phyloP scores from a whole-genome alignment of 805 yeast genomes.

The Candida methanosorbosa region DNA sequence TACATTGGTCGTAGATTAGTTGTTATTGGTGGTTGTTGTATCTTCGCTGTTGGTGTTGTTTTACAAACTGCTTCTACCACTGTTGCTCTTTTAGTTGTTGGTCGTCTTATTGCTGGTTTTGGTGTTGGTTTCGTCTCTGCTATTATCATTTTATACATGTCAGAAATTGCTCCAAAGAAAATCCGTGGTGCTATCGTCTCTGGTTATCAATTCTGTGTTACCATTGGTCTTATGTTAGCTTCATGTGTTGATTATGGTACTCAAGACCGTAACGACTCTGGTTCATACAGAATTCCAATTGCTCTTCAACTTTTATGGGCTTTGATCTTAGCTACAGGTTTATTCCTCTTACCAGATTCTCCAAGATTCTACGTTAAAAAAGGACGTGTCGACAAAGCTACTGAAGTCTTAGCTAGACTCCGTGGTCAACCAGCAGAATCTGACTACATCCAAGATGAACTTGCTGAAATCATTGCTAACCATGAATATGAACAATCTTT shows the following conservation, averaged over 20 bases:
- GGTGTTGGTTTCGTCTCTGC: conserved; percentile 76
- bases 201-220: conserved; percentile 55
- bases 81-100: conserved; percentile 31
- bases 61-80: conserved; percentile 39
- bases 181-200: conserved; percentile 73
- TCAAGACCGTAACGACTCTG: conserved; percentile 39
- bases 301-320: conserved; percentile 70
- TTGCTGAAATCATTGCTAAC: conserved; percentile 43
- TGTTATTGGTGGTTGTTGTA: conserved; percentile 31
- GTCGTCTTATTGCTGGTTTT: conserved; percentile 46
- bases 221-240: conserved; percentile 67
- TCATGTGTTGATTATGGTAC: conserved; percentile 67
- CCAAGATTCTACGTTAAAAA: conserved; percentile 64
- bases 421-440: conserved; percentile 42
- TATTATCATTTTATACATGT: conserved; percentile 68
- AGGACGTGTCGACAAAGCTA: conserved; percentile 48
- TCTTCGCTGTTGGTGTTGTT: conserved; percentile 40
- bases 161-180: conserved; percentile 72
- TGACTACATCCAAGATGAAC: conserved; percentile 37
- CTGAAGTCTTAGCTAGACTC: conserved; percentile 43
- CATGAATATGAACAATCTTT: conserved; percentile 34
- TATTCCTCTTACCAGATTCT: conserved; percentile 63
- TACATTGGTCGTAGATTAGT: conserved; percentile 39
- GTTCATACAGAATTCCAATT: conserved; percentile 67
- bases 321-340: conserved; percentile 48